Evolutionary conservation across 2,329 filamentous ascomycete genomes (phyloP).

Genomic region (Exophiala alcalophila): DNA sequence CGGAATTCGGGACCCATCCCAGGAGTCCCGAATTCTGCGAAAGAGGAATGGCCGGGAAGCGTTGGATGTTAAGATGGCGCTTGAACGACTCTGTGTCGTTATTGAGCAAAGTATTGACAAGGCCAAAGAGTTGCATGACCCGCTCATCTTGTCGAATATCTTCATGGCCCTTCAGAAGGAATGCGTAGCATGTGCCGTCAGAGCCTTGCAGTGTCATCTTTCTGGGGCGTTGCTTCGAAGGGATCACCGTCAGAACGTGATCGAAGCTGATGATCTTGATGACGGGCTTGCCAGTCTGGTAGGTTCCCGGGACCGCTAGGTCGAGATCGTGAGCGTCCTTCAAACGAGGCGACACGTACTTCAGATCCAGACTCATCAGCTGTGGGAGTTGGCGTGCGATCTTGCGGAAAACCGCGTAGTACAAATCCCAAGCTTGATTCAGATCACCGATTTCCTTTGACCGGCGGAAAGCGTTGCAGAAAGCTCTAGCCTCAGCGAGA

Average conservation of each 20-base stretch:
- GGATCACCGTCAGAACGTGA: constrained; percentile 84
- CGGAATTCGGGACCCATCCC: constrained; percentile 96
- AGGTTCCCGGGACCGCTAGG: constrained; percentile 92
- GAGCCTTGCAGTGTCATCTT: constrained; percentile 86
- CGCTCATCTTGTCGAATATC: constrained; percentile 98
- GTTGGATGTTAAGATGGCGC: constrained; percentile 91
- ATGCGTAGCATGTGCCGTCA: constrained; percentile 83
- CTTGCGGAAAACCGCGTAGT: constrained; percentile 96
- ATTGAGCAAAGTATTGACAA: constrained; percentile 91
- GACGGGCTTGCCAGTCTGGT: constrained; percentile 74
- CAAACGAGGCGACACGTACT: constrained; percentile 94
- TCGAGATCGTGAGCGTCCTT: constrained; percentile 82
- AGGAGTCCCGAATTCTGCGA: constrained; percentile 94
- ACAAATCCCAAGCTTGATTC: constrained; percentile 98
- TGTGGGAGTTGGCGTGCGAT: constrained; percentile 92
- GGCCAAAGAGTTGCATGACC: constrained; percentile 98
- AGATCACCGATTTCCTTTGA: constrained; percentile 91
- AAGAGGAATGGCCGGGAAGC: constrained; percentile 92
- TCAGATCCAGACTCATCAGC: constrained; percentile 85
- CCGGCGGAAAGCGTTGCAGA: constrained; percentile 86
- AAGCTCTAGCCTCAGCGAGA: constrained; percentile 89
- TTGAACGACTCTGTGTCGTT: constrained; percentile 97
- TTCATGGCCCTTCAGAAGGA: constrained; percentile 96
- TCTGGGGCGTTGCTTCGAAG: constrained; percentile 91
- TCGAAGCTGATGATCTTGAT: constrained; percentile 88